phyloP scores from a whole-genome alignment of 768 basidiomycete species.

The Rhodotorula paludigena region DNA sequence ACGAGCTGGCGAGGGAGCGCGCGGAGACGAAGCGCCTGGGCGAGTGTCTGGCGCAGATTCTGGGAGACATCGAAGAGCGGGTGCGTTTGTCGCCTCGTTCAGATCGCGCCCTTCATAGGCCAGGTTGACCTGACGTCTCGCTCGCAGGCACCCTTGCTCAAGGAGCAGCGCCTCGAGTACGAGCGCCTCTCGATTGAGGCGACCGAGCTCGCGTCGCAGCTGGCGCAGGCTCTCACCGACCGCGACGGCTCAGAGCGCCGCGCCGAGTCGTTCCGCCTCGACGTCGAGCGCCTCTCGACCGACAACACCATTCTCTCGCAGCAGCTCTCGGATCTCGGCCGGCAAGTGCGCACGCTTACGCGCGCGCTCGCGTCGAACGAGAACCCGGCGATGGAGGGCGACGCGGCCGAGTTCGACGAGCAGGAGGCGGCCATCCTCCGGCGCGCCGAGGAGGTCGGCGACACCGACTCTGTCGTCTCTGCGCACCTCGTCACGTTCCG shows the following conservation, averaged over 20 bases:
- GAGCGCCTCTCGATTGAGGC: slow-evolving; percentile 75
- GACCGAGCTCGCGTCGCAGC: slow-evolving; percentile 70
- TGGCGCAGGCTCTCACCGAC: slow-evolving; percentile 67
- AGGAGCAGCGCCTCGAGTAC: slow-evolving; percentile 84
- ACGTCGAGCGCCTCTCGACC: slow-evolving; percentile 51
- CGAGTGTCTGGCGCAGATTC: slow-evolving; percentile 67
- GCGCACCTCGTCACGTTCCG: slow-evolving; percentile 82
- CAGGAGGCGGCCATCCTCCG: slow-evolving; percentile 64
- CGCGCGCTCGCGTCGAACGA: slow-evolving; percentile 75
- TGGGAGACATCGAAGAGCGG: slow-evolving; percentile 85
- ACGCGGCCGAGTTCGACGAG: slow-evolving; percentile 44
- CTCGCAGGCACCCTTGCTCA: slow-evolving; percentile 77
- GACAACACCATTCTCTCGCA: slow-evolving; percentile 63
- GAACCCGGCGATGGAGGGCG: slow-evolving; percentile 65
- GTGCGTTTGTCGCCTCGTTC: slow-evolving; percentile 51
- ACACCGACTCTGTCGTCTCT: slow-evolving; percentile 68
- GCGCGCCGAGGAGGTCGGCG: slow-evolving; percentile 36
- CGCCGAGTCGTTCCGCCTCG: slow-evolving; percentile 53
- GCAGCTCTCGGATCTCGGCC: slow-evolving; percentile 74
- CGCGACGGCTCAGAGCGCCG: slow-evolving; percentile 62
- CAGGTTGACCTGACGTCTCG: neutral
- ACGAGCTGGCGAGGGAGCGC: slow-evolving; percentile 69
- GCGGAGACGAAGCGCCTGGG: slow-evolving; percentile 82
- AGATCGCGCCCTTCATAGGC: no score
- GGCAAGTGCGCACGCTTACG: slow-evolving; percentile 73